Evolutionary conservation across 768 basidiomycete species (phyloP).

Genomic region (Naganishia onofrii): DNA sequence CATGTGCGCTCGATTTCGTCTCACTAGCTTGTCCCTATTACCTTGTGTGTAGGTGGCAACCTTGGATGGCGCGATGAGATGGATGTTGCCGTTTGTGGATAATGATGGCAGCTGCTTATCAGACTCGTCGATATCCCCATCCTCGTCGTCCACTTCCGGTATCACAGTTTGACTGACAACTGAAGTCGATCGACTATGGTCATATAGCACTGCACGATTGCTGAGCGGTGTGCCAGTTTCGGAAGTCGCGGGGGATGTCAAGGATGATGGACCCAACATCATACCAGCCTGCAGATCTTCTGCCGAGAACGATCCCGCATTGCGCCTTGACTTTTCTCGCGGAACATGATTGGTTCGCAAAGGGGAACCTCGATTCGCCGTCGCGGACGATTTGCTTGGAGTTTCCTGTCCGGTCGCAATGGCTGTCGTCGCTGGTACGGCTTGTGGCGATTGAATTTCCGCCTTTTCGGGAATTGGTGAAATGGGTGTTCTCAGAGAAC

Average conservation of each 20-base stretch:
- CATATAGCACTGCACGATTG: constrained; percentile 2
- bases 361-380: constrained; percentile 1
- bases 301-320: constrained; percentile 92
- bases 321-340: constrained; percentile 60
- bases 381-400: neutral
- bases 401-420: constrained; percentile 1
- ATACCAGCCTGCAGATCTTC: constrained; percentile 89
- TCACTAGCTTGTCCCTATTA: constrained; percentile 25
- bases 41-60: constrained; percentile 29
- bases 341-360: constrained; percentile 48
- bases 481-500: constrained; percentile 48
- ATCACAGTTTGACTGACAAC: constrained; percentile 21
- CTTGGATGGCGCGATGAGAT: constrained; percentile 29
- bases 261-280: constrained; percentile 50
- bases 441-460: constrained; percentile 46
- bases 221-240: constrained; percentile 15
- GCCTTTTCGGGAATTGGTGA: constrained; percentile 51
- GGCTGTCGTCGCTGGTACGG: neutral
- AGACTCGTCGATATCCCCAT: constrained; percentile 23
- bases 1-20: constrained; percentile 34
- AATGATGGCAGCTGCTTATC: constrained; percentile 14
- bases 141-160: constrained; percentile 30
- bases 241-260: constrained; percentile 2
- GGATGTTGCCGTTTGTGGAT: constrained; percentile 29
- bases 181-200: constrained; percentile 20